Percentiles rank a stretch among this genome's conserved stretches.
These are phyloP conservation scores for Epichloe elymi DNA, from an alignment of 2,329 filamentous ascomycete species.

Conservation along the genomic window DNA sequence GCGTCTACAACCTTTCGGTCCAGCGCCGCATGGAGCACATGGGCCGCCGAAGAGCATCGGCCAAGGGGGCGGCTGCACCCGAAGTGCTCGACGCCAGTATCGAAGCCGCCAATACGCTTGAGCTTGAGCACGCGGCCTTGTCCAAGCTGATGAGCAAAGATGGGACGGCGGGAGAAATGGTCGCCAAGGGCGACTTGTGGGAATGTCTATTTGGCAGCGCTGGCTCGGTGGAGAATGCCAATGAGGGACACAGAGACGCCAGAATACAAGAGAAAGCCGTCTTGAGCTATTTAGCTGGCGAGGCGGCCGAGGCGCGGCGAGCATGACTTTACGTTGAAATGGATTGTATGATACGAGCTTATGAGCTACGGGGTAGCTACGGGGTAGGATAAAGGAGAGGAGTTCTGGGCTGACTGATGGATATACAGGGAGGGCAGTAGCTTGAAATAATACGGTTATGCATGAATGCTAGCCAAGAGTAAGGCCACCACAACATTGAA, in stretches of 20 bases:
- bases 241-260: conserved; percentile 11
- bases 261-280: conserved; percentile 21
- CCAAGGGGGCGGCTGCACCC: conserved; percentile 24
- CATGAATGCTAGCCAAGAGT: too few species aligned
- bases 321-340: neutral
- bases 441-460: too few species aligned
- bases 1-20: conserved; percentile 80
- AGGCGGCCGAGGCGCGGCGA: conserved; percentile 21
- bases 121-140: conserved; percentile 62
- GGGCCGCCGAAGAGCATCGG: conserved; percentile 26
- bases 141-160: conserved; percentile 58
- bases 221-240: conserved; percentile 15
- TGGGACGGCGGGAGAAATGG: conserved; percentile 62
- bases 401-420: neutral
- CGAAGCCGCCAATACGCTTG: conserved; percentile 73
- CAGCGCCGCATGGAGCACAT: conserved; percentile 68
- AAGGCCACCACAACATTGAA: too few species aligned
- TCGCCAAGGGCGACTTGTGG: conserved; percentile 72
- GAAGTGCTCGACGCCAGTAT: conserved; percentile 48
- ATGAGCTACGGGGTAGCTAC: neutral
- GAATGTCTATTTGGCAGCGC: conserved; percentile 67
- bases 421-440: too few species aligned
- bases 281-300: conserved; percentile 30
- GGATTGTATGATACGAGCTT: neutral
- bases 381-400: neutral